phyloP scores from a whole-genome alignment of 2,329 filamentous ascomycete genomes.

The Ophiostoma ulmi region DNA sequence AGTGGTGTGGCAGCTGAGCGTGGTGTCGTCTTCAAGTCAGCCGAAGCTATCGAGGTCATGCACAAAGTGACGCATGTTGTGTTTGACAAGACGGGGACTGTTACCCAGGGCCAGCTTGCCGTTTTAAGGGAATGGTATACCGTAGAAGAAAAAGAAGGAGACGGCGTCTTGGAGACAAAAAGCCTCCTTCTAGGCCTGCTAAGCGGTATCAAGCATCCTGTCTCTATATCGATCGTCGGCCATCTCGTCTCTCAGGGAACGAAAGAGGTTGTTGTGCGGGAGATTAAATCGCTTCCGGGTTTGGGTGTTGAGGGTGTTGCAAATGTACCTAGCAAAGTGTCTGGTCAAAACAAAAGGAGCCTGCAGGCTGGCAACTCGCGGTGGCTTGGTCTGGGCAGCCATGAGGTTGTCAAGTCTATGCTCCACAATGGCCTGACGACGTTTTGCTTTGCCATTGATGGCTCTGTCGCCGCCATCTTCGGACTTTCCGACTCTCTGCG shows the following conservation, averaged over 20 bases:
- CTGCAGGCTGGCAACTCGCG: background rate
- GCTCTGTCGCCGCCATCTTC: background rate
- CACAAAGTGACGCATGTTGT: background rate
- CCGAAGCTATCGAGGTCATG: slow-evolving; percentile 58
- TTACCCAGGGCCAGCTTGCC: background rate
- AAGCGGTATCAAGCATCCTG: background rate
- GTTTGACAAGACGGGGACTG: background rate
- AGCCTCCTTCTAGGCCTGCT: background rate
- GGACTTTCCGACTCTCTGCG: background rate
- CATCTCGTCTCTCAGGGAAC: background rate
- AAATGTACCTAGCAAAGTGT: too few relatives aligned
- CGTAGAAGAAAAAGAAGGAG: background rate
- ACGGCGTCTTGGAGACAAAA: background rate
- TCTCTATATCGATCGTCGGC: background rate
- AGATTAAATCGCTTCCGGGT: background rate
- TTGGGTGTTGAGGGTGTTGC: background rate
- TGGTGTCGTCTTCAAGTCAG: slow-evolving; percentile 66
- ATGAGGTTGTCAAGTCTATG: background rate
- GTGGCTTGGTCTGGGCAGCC: background rate
- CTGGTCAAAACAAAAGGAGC: too few relatives aligned
- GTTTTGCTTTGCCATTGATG: background rate
- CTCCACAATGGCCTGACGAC: background rate
- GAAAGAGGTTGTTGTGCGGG: background rate
- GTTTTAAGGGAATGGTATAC: background rate
- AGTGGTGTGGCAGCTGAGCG: slow-evolving; percentile 59